Evolutionary conservation across 2,329 filamentous ascomycete genomes (phyloP).

Genomic region (Cladophialophora carrionii): DNA sequence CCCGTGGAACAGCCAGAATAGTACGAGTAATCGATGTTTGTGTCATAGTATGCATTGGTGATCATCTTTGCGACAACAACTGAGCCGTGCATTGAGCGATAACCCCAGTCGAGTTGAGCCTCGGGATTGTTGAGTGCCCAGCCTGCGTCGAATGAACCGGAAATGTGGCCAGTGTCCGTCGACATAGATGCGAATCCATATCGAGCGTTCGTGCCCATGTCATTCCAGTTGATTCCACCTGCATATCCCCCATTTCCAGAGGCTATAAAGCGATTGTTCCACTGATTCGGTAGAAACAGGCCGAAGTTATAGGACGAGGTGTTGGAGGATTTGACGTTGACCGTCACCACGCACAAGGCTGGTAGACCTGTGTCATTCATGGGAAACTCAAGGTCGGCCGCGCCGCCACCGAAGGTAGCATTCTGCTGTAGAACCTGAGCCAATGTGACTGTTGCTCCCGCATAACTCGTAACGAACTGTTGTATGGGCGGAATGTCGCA

Average conservation of each 20-base stretch:
- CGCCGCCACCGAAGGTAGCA: background rate
- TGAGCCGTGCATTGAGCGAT: background rate
- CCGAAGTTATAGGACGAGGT: background rate
- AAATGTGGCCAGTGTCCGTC: constrained; percentile 1
- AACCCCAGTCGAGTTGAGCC: background rate
- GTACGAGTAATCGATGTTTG: constrained; percentile 46
- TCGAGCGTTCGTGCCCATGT: background rate
- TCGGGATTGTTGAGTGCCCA: constrained; percentile 1
- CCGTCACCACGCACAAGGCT: background rate
- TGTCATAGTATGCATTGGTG: background rate
- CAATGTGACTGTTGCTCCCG: background rate
- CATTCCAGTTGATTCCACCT: background rate
- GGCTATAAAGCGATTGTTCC: background rate
- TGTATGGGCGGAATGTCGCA: background rate
- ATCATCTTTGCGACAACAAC: background rate
- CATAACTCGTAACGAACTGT: background rate
- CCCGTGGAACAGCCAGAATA: constrained; percentile 64
- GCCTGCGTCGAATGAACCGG: background rate
- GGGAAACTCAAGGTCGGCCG: background rate
- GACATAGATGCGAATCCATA: background rate
- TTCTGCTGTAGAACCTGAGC: background rate
- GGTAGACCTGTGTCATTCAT: background rate
- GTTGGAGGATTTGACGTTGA: background rate
- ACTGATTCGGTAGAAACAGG: background rate
- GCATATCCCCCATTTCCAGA: background rate